phyloP scores from a whole-genome alignment of 2,329 filamentous ascomycete genomes.

The Colletotrichum australisinense region DNA sequence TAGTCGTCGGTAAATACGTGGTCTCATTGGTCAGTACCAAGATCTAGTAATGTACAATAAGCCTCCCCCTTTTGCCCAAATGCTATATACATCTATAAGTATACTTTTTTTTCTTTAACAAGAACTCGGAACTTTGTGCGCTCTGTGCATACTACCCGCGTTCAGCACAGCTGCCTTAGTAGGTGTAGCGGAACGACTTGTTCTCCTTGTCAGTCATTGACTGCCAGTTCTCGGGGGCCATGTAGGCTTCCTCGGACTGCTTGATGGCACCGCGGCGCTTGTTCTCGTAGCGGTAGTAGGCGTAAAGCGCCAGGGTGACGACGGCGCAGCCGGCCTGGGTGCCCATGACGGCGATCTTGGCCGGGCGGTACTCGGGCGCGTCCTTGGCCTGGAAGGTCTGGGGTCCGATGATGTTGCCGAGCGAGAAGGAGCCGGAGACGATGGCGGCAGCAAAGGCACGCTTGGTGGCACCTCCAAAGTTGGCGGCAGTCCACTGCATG shows the following conservation, averaged over 20 bases:
- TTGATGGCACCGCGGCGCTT: conserved; percentile 46
- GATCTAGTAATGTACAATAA: conserved; percentile 5
- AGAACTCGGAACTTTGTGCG: not conserved
- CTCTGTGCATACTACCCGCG: not conserved
- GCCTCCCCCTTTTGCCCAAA: not conserved
- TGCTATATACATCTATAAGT: not conserved
- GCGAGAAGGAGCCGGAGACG: conserved; percentile 61
- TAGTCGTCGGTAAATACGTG: not conserved
- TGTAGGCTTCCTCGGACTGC: conserved; percentile 52
- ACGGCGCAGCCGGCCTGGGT: conserved; percentile 57
- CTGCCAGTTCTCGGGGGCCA: conserved; percentile 56
- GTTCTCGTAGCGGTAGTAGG: conserved; percentile 64
- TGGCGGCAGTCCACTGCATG: conserved; percentile 59
- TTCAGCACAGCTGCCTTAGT: conserved; percentile 40
- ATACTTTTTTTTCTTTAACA: not conserved
- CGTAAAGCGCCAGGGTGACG: conserved; percentile 56
- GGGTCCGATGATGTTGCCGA: conserved; percentile 68
- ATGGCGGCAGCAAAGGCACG: conserved; percentile 61
- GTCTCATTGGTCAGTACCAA: conserved; percentile 7
- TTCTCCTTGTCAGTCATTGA: conserved; percentile 69
- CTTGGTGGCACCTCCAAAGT: conserved; percentile 64
- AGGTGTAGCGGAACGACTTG: conserved; percentile 64
- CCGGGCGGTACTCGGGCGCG: conserved; percentile 62
- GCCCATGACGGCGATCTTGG: conserved; percentile 65
- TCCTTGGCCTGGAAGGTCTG: conserved; percentile 66